Evolutionary conservation across 495 filamentous ascomycete species (phyloP), one percentile per base, ranked within the genome.

Genomic region (Tuber indicum): DNA sequence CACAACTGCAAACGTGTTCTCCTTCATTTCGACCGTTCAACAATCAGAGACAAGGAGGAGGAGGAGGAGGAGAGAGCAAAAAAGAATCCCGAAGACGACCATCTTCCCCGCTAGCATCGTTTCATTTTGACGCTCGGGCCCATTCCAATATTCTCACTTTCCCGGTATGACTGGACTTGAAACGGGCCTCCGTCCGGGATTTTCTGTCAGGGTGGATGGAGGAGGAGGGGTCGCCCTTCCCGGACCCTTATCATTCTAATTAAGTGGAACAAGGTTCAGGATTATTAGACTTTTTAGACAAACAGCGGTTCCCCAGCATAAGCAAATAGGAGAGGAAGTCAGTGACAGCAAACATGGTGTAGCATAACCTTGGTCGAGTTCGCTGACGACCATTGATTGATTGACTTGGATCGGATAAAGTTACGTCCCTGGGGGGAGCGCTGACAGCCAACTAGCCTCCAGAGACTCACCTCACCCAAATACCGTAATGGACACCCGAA

Each of bases 131-230:
- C 26, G 58, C 58, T 32, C 58, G 58, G 58, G 58, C 58, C 58
- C 26, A 17, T 66, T 66, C 58, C 58, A 26, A 66, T 36, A 36
- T 66, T 66, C 26, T 66, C 58, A 32, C 58, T 19, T 17, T 66
- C 58, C 58, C 58, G 58, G 58, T 66, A 66, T 36, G 47, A 66
- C 58, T 66, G 26, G 58, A 66, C 58, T 36, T 66, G 58, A 66
- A 66, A 66, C 58, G 58, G 58, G 26, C 58, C 58, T 66, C 58
- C 58, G 26, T 66, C 26, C 58, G 58, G 26, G 26, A 32, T 66
- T 36, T 66, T 36, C 58, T 66, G 3, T 36, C 26, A 36, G 32
- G n/a, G 9, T 58, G 52, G 52, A 32, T 32, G 32, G 32, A 32
- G 32, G 32, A 32, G 32, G 32, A 58, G n/a, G 52, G 14, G 58